Percentiles rank a stretch among this genome's conserved stretches.
These are phyloP conservation scores for Diaporthe helianthi DNA, from an alignment of 2,329 filamentous ascomycete species.

Conservation along the genomic window DNA sequence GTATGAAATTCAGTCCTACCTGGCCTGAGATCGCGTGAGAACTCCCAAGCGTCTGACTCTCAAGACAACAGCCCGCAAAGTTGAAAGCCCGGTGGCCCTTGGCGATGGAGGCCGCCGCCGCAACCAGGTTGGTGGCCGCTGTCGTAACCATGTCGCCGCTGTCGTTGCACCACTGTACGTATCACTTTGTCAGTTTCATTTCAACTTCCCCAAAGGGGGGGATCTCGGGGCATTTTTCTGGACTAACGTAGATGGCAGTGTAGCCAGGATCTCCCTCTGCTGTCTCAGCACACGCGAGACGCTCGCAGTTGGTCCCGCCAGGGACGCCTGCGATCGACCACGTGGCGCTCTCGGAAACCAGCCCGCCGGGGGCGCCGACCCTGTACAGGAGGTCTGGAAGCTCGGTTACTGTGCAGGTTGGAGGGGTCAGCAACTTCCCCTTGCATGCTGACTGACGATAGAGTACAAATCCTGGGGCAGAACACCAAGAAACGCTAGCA, in stretches of 20 bases:
- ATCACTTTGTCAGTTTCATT: neutral
- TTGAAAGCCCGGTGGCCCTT: neutral
- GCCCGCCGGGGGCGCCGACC: neutral
- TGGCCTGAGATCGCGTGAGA: conserved; percentile 6
- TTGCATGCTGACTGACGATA: neutral
- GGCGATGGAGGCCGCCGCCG: neutral
- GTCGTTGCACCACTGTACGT: conserved; percentile 12
- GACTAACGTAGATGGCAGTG: conserved; percentile 14
- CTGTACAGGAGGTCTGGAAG: neutral
- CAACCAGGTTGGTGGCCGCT: neutral
- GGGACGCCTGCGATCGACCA: neutral
- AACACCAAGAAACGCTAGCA: neutral
- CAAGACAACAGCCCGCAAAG: neutral
- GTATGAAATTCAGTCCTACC: too few relatives aligned
- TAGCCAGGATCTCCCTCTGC: neutral
- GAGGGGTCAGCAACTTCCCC: neutral
- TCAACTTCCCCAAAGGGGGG: neutral
- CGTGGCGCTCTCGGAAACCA: neutral
- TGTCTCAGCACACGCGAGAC: neutral
- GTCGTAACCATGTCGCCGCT: neutral
- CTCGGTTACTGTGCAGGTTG: neutral
- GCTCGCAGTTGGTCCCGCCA: neutral
- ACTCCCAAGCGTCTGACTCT: neutral
- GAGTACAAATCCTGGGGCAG: neutral
- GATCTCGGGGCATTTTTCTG: neutral